Conservation (phyloP, 2,329 filamentous ascomycete species). For the Cladosporium sp. region DNA sequence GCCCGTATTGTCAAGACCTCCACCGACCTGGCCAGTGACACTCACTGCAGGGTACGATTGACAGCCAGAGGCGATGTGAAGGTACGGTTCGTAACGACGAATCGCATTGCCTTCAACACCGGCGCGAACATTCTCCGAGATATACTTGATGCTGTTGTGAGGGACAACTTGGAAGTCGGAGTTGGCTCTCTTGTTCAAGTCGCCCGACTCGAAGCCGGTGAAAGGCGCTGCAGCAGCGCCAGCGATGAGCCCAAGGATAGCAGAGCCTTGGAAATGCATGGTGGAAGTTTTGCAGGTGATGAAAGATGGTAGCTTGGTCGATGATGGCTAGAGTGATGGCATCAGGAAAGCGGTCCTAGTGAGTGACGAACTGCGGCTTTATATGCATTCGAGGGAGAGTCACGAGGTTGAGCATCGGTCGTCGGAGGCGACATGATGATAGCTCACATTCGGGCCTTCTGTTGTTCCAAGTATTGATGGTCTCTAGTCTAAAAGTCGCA, state of each 20-base stretch:
- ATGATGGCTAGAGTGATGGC: neutral
- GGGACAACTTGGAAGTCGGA: neutral
- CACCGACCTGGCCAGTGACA: neutral
- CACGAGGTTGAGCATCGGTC: neutral
- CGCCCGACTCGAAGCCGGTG: neutral
- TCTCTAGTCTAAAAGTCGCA: neutral
- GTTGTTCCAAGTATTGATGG: neutral
- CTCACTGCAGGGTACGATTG: constrained; percentile 5
- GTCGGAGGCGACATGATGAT: neutral
- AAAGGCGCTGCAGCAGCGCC: neutral
- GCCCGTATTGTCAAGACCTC: neutral
- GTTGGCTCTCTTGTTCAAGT: neutral
- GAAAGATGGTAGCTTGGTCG: neutral
- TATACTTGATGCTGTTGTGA: constrained; percentile 1
- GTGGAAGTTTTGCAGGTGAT: neutral
- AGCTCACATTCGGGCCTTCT: neutral
- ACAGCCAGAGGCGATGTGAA: constrained; percentile 4
- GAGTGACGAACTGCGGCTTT: neutral
- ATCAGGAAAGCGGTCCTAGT: neutral
- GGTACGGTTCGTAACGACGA: neutral
- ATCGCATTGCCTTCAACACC: constrained; percentile 3
- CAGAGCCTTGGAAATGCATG: neutral
- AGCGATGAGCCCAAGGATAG: neutral
- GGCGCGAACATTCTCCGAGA: neutral
- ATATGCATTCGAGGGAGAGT: neutral